phyloP scores from a whole-genome alignment of 169 alveolate species.

The Plasmodium vivax region DNA sequence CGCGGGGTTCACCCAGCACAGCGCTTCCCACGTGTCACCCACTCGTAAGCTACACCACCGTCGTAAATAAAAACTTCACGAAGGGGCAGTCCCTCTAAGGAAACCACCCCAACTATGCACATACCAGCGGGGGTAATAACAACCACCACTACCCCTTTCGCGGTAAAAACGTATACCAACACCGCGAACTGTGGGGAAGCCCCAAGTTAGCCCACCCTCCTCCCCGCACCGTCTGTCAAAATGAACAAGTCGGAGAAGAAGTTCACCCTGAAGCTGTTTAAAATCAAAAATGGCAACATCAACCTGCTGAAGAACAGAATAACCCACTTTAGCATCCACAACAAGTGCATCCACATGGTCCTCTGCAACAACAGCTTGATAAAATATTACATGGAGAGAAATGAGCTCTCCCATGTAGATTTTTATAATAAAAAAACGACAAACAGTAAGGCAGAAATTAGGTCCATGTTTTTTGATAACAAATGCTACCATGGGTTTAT shows the following conservation, averaged over 20 bases:
- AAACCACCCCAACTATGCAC: not conserved
- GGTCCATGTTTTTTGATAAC: slow-evolving; percentile 67
- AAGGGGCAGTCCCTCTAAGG: not conserved
- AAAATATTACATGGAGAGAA: slow-evolving; percentile 59
- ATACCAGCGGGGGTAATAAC: not conserved
- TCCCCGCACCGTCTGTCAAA: not conserved
- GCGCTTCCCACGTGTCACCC: not conserved
- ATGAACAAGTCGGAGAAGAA: slow-evolving; percentile 64
- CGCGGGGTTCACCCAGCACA: not conserved
- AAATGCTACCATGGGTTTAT: slow-evolving; percentile 75
- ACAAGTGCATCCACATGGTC: slow-evolving; percentile 70
- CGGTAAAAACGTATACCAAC: not conserved
- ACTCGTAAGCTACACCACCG: not conserved
- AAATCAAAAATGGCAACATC: slow-evolving; percentile 67
- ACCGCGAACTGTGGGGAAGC: not conserved
- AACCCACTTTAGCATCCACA: slow-evolving; percentile 69
- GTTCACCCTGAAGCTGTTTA: slow-evolving; percentile 50
- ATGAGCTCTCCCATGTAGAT: slow-evolving; percentile 65
- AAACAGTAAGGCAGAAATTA: slow-evolving; percentile 72
- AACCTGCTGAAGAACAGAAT: slow-evolving; percentile 61
- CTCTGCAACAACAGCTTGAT: slow-evolving; percentile 56
- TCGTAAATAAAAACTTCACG: not conserved
- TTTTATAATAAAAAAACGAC: slow-evolving; percentile 51
- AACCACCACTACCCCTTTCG: not conserved
- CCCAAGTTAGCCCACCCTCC: not conserved